Evolutionary conservation across 129 eudicot genomes (phyloP).

Genomic region (Lonicera japonica): DNA sequence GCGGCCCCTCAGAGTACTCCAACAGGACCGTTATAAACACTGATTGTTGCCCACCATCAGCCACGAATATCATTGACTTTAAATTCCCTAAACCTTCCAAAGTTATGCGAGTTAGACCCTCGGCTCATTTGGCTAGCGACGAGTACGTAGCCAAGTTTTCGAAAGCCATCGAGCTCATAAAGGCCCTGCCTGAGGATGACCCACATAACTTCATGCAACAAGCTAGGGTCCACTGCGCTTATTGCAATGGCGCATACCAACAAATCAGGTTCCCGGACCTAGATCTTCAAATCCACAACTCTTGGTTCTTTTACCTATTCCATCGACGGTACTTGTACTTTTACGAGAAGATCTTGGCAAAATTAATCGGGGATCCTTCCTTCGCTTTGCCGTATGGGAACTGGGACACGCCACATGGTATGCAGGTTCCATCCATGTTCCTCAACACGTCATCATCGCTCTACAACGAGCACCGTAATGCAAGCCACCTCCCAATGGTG

Average conservation of each 20-base stretch:
- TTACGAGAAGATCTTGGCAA: slow-evolving; percentile 8
- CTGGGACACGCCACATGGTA: slow-evolving; percentile 9
- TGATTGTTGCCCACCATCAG: slow-evolving; percentile 1
- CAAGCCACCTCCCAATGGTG: neutral
- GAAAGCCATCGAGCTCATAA: slow-evolving; percentile 11
- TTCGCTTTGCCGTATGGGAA: slow-evolving; percentile 11
- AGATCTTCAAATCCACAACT: neutral
- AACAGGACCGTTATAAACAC: too few relatives aligned
- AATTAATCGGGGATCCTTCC: neutral
- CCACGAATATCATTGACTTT: neutral
- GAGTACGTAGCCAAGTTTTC: slow-evolving; percentile 11
- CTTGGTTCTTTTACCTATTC: neutral
- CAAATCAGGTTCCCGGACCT: neutral
- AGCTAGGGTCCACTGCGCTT: slow-evolving; percentile 26
- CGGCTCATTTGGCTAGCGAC: neutral
- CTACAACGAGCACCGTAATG: neutral
- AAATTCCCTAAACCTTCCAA: neutral
- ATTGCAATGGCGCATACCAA: slow-evolving; percentile 17
- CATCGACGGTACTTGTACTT: slow-evolving; percentile 10
- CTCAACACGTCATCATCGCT: neutral
- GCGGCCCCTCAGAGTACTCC: too few relatives aligned
- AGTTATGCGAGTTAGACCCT: neutral
- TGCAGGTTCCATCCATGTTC: neutral
- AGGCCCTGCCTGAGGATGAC: slow-evolving; percentile 4
- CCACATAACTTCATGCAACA: slow-evolving; percentile 20